phyloP scores from a whole-genome alignment of 495 filamentous ascomycete species.

The Chaetomium fimeti region DNA sequence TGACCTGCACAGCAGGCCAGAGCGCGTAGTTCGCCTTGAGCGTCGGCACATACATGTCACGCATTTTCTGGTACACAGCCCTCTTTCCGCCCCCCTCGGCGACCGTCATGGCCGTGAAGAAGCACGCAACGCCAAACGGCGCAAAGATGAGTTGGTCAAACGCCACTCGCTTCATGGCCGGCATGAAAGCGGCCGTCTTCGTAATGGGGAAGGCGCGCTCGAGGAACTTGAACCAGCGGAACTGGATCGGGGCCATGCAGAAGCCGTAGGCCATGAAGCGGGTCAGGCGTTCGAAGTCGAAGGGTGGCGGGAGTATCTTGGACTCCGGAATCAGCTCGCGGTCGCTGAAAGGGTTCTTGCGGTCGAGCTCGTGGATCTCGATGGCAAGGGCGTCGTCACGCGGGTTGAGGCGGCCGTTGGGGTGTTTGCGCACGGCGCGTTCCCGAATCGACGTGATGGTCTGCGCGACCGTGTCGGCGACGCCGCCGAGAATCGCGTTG shows the following conservation, averaged over 20 bases:
- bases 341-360: slow-evolving; percentile 67
- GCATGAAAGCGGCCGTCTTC: slow-evolving; percentile 67
- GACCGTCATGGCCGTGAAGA: slow-evolving; percentile 96
- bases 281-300: slow-evolving; percentile 91
- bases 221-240: slow-evolving; percentile 92
- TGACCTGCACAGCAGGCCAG: slow-evolving; percentile 93
- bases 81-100: slow-evolving; percentile 88
- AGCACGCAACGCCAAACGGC: slow-evolving; percentile 81
- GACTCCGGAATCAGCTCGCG: slow-evolving; percentile 68
- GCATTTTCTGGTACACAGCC: slow-evolving; percentile 79
- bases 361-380: slow-evolving; percentile 86
- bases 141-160: slow-evolving; percentile 96
- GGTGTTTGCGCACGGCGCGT: slow-evolving; percentile 60
- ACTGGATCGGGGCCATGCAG: slow-evolving; percentile 92
- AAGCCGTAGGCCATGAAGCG: slow-evolving; percentile 97
- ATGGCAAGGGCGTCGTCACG: slow-evolving; percentile 75
- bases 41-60: slow-evolving; percentile 88
- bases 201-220: slow-evolving; percentile 81
- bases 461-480: slow-evolving; percentile 89
- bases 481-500: slow-evolving; percentile 86
- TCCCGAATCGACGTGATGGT: slow-evolving; percentile 79
- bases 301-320: slow-evolving; percentile 66
- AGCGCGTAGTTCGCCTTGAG: slow-evolving; percentile 95
- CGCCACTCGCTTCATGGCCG: slow-evolving; percentile 83
- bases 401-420: slow-evolving; percentile 35